Conservation (phyloP, 129 eudicot genomes). For the Gnaphalium uliginosum region DNA sequence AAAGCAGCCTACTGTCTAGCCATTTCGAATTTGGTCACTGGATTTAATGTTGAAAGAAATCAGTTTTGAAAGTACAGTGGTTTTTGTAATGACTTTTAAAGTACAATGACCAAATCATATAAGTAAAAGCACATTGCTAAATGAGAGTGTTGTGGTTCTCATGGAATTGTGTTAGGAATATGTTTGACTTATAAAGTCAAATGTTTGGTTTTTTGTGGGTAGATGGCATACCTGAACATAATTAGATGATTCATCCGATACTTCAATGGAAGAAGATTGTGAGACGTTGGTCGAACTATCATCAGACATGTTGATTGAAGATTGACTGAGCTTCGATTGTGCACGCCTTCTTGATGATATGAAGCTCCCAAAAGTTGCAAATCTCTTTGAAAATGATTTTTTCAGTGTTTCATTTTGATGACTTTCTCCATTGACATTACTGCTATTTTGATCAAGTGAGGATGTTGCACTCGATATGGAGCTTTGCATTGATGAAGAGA, state of each 20-base stretch:
- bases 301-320: conserved; percentile 20
- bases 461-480: conserved; percentile 33
- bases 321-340: conserved; percentile 50
- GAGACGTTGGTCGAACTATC: conserved; percentile 23
- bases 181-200: conserved; percentile 7
- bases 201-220: conserved; percentile 19
- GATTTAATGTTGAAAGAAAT: no score
- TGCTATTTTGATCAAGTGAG: conserved; percentile 29
- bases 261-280: conserved; percentile 36
- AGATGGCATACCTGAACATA: conserved; percentile 32
- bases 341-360: conserved; percentile 50
- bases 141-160: neutral
- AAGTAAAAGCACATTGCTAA: neutral
- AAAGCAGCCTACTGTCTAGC: neutral
- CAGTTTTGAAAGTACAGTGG: neutral
- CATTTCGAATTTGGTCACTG: neutral
- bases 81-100: neutral
- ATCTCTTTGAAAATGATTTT: conserved; percentile 37
- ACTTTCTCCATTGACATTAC: conserved; percentile 28
- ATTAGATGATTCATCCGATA: conserved; percentile 43
- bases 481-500: conserved; percentile 49
- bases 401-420: conserved; percentile 31
- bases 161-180: conserved; percentile 1
- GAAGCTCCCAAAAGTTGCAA: conserved; percentile 39
- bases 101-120: conserved; percentile 9